These are phyloP conservation scores for Ricinus communis DNA, from an alignment of 345 rosid species.

Conservation along the genomic window DNA sequence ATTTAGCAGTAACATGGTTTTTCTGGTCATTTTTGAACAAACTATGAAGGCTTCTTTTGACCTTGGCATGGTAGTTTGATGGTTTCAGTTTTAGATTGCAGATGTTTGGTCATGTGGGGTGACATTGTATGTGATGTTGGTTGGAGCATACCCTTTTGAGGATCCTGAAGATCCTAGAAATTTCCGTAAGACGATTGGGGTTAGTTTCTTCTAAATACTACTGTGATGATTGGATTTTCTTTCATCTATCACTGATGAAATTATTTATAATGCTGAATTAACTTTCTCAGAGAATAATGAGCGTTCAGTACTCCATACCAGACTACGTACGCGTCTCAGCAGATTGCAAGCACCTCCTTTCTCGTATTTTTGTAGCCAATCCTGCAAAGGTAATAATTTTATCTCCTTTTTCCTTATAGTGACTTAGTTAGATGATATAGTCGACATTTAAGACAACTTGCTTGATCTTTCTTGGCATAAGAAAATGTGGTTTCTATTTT, in stretches of 20 bases:
- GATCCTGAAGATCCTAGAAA: slow-evolving; percentile 74
- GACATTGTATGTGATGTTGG: slow-evolving; percentile 73
- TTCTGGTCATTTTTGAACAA: neutral
- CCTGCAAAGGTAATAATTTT: slow-evolving; percentile 50
- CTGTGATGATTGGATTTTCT: neutral
- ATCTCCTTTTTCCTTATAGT: neutral
- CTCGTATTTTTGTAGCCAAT: slow-evolving; percentile 61
- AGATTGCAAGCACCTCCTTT: slow-evolving; percentile 60
- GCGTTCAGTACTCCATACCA: slow-evolving; percentile 61
- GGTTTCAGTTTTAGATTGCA: slow-evolving; percentile 42
- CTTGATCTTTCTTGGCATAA: no score
- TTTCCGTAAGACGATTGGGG: slow-evolving; percentile 69
- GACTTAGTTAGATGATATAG: neutral
- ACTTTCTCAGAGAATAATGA: slow-evolving; percentile 55
- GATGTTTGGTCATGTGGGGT: slow-evolving; percentile 90
- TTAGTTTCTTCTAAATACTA: slow-evolving; percentile 21
- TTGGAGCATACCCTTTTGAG: slow-evolving; percentile 76
- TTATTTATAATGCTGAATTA: neutral
- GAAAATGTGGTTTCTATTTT: no score
- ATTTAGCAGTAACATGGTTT: neutral
- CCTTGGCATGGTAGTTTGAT: slow-evolving; percentile 14
- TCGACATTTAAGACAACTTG: no score
- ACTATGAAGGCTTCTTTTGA: neutral
- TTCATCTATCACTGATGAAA: neutral
- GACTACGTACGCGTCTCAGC: slow-evolving; percentile 65